Base-by-base conservation (phyloP, 768 basidiomycete genomes). In the Boletus barrowsii region DNA sequence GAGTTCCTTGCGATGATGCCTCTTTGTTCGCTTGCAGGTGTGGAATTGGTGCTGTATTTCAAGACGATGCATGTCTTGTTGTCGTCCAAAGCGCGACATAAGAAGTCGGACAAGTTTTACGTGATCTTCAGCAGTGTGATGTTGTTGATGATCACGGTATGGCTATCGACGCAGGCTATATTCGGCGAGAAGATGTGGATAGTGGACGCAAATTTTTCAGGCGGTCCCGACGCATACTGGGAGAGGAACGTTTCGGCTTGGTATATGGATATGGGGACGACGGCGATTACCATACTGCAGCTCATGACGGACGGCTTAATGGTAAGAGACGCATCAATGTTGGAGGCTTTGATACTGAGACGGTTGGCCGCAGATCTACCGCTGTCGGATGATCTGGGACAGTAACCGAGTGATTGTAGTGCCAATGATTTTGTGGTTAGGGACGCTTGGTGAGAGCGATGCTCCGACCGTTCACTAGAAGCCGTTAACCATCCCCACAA, bases 171-270 rank as follows among this genome's bases (percentile, higher is more conserved):
- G 3, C 66, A 65, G 40, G 58, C 57, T 17, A n/a, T 72, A 14
- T 69, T 72, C 17, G 69, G 69, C 2, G 63, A 74, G 49, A 62
- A 63, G 37, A 68, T 73, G 62, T 78, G 76, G 76, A 54, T 77
- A 14, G 57, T 56, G 7, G 47, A 73, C 18, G 48, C 56, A 4
- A 43, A 57, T 18, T 71, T 60, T 39, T 72, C 72, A 3, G 75
- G 74, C 0, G 76, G 76, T 0, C 66, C 66, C 15, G 64, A 63
- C 7, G 68, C 62, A 15, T 77, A 76, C 52, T 64, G 72, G 42
- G 58, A 47, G 13, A 40, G 57, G 24, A 52, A 72, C 46, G 42
- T 56, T 13, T 60, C 65, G 1, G 57, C 58, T 0, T 71, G 72
- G 64, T 70, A 70, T 41, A 58, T 62, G 58, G 72, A 68, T 3